Conservation (phyloP, 345 rosid species). For the Eucalyptus lansdowneana region DNA sequence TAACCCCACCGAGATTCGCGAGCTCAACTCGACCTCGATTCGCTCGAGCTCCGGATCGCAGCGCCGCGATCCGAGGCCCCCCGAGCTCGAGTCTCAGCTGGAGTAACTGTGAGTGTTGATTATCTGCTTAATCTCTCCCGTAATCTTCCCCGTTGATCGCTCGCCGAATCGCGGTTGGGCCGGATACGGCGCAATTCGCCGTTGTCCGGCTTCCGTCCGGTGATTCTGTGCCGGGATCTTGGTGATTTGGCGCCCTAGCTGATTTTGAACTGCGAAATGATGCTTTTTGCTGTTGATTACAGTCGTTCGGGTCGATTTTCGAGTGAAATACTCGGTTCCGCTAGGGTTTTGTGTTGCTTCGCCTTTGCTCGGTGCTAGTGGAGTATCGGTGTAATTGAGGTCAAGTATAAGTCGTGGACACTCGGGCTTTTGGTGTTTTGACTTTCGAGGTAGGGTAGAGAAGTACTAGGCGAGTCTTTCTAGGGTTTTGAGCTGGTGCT, state of each 20-base stretch:
- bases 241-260: neutral
- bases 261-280: neutral
- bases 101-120: slow-evolving; percentile 39
- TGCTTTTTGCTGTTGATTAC: neutral
- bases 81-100: slow-evolving; percentile 29
- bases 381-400: neutral
- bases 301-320: neutral
- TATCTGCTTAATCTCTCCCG: neutral
- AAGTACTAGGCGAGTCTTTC: neutral
- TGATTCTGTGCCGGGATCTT: neutral
- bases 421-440: neutral
- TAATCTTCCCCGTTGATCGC: neutral
- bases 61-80: slow-evolving; percentile 51
- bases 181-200: neutral
- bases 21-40: slow-evolving; percentile 29
- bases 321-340: neutral
- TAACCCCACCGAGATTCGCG: slow-evolving; percentile 14
- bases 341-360: neutral
- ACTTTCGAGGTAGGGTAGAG: neutral
- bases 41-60: slow-evolving; percentile 35
- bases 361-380: neutral
- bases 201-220: neutral
- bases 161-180: neutral
- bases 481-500: neutral
- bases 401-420: neutral